Evolutionary conservation across 192 early-diverging fungal species (phyloP).

Genomic region (Entomortierella parvispora): DNA sequence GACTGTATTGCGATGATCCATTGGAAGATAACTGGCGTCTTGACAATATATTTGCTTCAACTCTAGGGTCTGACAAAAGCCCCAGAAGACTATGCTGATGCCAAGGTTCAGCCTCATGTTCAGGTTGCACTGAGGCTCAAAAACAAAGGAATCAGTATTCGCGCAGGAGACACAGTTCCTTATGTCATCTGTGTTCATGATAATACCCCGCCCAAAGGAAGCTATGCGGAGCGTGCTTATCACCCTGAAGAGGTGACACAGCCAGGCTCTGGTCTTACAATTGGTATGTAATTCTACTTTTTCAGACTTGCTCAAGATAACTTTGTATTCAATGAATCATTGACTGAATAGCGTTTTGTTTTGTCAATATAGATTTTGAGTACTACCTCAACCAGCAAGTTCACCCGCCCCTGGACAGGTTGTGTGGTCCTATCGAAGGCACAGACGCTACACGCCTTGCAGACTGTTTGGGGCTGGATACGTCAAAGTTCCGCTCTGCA

Average conservation of each 20-base stretch:
- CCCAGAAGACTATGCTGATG: conserved; percentile 90
- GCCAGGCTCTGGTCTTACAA: conserved; percentile 57
- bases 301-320: neutral
- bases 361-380: conserved; percentile 68
- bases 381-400: conserved; percentile 97
- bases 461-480: conserved; percentile 84
- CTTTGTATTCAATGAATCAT: neutral
- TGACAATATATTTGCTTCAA: too few species aligned
- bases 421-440: conserved; percentile 87
- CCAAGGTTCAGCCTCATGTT: conserved; percentile 92
- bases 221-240: conserved; percentile 78
- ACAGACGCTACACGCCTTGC: conserved; percentile 83
- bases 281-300: conserved; percentile 50
- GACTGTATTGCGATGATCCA: neutral
- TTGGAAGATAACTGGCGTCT: neutral
- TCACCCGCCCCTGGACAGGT: conserved; percentile 84
- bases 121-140: conserved; percentile 90
- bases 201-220: conserved; percentile 33
- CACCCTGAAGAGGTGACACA: conserved; percentile 84
- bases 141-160: conserved; percentile 68
- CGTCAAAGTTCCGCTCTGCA: conserved; percentile 63
- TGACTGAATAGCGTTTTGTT: too few species aligned
- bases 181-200: conserved; percentile 85
- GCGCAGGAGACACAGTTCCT: conserved; percentile 91
- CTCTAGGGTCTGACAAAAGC: conserved; percentile 88